Percentiles rank a stretch among this genome's conserved stretches.
These are phyloP conservation scores for Cicer judaicum DNA, from an alignment of 306 rosid species.

Conservation along the genomic window DNA sequence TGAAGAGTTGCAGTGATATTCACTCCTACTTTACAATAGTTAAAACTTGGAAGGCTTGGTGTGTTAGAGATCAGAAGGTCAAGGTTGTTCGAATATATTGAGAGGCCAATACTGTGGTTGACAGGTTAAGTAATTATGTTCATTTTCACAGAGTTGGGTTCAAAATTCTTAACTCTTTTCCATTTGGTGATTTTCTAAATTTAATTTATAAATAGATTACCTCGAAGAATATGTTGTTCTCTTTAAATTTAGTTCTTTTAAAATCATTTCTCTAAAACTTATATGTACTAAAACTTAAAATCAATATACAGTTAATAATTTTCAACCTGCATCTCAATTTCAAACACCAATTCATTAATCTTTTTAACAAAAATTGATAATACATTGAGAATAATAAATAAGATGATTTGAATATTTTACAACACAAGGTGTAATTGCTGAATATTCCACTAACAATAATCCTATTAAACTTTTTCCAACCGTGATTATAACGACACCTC, in stretches of 20 bases:
- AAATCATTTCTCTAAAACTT: background rate
- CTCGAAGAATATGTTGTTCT: background rate
- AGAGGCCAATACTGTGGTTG: no score
- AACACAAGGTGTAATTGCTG: slow-evolving; percentile 37
- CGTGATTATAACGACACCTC: slow-evolving; percentile 46
- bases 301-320: background rate
- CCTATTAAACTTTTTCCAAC: slow-evolving; percentile 27
- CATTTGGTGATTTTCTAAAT: background rate
- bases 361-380: slow-evolving; percentile 1
- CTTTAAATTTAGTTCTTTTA: background rate
- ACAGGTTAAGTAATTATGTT: no score
- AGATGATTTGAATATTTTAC: slow-evolving; percentile 20
- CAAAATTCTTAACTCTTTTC: no score
- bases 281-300: background rate
- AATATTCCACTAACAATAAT: slow-evolving; percentile 15
- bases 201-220: background rate
- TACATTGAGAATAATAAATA: slow-evolving; percentile 35
- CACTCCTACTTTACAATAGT: no score
- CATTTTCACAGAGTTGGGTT: no score
- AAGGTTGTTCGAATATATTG: no score
- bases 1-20: no score
- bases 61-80: no score
- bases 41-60: no score
- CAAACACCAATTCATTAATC: background rate
- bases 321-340: slow-evolving; percentile 1